Conservation (phyloP, 2,329 filamentous ascomycete genomes). For the Alternaria rosae region DNA sequence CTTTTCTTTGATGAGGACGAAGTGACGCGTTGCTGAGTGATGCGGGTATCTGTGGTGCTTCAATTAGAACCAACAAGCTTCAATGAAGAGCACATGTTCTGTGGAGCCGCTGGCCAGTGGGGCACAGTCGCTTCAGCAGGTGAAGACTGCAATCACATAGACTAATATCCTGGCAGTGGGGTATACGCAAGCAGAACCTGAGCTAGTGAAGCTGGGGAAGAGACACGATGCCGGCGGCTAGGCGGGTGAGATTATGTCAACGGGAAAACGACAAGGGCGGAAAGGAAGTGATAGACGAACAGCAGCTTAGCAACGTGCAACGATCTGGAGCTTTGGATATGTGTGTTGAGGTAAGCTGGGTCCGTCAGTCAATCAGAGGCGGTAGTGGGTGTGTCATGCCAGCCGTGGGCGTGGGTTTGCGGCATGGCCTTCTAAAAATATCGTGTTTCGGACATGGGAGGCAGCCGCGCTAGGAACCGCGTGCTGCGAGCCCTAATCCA, state of each 20-base stretch:
- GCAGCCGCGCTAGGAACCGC: slow-evolving; percentile 18
- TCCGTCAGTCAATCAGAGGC: slow-evolving; percentile 14
- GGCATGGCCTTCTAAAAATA: slow-evolving; percentile 28
- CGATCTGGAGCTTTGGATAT: slow-evolving; percentile 21
- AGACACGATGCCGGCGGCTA: slow-evolving; percentile 38
- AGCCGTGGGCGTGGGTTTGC: slow-evolving; percentile 9
- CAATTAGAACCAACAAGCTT: slow-evolving; percentile 35
- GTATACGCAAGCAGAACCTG: slow-evolving; percentile 22
- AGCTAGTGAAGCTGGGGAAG: slow-evolving; percentile 5
- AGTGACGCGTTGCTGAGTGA: slow-evolving; percentile 1
- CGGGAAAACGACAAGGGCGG: background rate
- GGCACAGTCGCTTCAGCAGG: slow-evolving; percentile 17
- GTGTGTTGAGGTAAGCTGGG: slow-evolving; percentile 8
- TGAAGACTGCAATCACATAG: slow-evolving; percentile 10
- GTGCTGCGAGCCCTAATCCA: slow-evolving; percentile 25
- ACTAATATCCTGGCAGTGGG: slow-evolving; percentile 13
- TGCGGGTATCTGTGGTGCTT: slow-evolving; percentile 11
- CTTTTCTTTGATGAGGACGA: background rate
- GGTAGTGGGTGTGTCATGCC: slow-evolving; percentile 24
- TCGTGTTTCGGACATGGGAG: slow-evolving; percentile 21
- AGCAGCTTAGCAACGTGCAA: slow-evolving; percentile 25
- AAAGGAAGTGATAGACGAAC: slow-evolving; percentile 9
- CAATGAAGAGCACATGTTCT: slow-evolving; percentile 8
- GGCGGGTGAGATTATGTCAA: slow-evolving; percentile 38
- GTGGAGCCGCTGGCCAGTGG: slow-evolving; percentile 13